Base-by-base conservation (phyloP, 352 stramenopile genomes). In the Phytophthora macrochlamydospora region DNA sequence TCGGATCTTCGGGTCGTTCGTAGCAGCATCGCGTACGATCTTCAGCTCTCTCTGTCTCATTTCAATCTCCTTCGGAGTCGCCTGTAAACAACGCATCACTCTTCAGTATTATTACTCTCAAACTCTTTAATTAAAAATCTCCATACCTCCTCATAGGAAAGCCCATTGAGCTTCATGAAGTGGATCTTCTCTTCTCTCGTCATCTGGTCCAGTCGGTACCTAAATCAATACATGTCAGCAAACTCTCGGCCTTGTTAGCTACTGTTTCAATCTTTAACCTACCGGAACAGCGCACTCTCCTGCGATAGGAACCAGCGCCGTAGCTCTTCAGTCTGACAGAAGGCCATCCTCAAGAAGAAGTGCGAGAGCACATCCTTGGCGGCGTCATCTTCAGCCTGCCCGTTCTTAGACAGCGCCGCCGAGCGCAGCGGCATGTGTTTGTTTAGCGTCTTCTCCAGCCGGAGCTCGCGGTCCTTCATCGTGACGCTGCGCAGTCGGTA, bases 291-390 rank as follows among this genome's bases (percentile, higher is more conserved):
- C n/a, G 83, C 81, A 60, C 87, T 95, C 75, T 99, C 94, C 63
- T 99, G 95, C 4, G 85, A 86, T 13, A 99, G 76, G 73, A 99
- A 99, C 98, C 98, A 99, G 45, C 97, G 92, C 31, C 98, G 87
- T 28, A 99, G 78, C 75, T 99, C 97, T 61, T 99, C 98, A 3
- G 90, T 98, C 57, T 98, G 93, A 71, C 97, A 99, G 77, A 99
- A 99, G 6, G 97, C 97, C 63, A 99, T 94, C 31, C 97, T 88
- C 58, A 99, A 71, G 49, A 99, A 99, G 73, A 99, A 99, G 72
- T 99, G 98, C 37, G 97, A 99, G 14, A 98, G 76, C 59, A 94
- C 87, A 73, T 98, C 88, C 75, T 98, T 98, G 44, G 85, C 65
- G 24, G 84, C 63, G 55, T 96, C 81, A 24, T 78, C 68, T 49